Percentiles rank a stretch among this genome's conserved stretches.
These are phyloP conservation scores for Coemansia sp. DNA, from an alignment of 192 early-diverging fungal genomes.

Conservation along the genomic window DNA sequence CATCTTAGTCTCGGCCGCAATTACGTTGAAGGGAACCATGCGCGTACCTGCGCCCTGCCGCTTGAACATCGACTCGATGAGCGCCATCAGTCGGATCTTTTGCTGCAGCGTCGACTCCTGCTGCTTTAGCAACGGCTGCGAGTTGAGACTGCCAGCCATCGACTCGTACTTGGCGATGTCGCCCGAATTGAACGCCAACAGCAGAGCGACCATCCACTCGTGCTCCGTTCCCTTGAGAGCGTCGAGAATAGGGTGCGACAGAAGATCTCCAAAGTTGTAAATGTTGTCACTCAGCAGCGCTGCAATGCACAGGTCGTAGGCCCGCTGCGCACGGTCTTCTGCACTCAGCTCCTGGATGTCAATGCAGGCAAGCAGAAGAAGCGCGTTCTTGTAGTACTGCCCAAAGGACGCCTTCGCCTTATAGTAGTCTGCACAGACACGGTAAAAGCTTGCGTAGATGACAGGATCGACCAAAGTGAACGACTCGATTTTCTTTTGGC, in stretches of 20 bases:
- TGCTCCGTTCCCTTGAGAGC: constrained; percentile 64
- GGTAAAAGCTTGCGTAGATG: constrained; percentile 93
- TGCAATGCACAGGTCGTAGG: constrained; percentile 85
- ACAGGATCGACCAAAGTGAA: constrained; percentile 69
- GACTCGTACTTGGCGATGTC: constrained; percentile 91
- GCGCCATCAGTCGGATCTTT: constrained; percentile 96
- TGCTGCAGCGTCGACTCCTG: constrained; percentile 76
- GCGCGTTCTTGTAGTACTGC: constrained; percentile 92
- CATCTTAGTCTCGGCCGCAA: constrained; percentile 76
- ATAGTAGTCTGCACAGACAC: constrained; percentile 94
- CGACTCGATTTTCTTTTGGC: constrained; percentile 69
- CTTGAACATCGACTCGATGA: constrained; percentile 93
- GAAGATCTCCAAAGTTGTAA: constrained; percentile 99
- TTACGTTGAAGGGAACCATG: constrained; percentile 74
- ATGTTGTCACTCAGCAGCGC: constrained; percentile 93
- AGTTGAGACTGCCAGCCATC: constrained; percentile 66
- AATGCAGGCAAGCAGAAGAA: constrained; percentile 91
- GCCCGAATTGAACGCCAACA: constrained; percentile 92
- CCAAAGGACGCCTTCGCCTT: constrained; percentile 93
- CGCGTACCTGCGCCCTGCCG: constrained; percentile 64
- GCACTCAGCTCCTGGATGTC: constrained; percentile 74
- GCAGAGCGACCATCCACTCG: constrained; percentile 81
- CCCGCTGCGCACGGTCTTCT: constrained; percentile 82
- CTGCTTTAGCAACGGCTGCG: constrained; percentile 79
- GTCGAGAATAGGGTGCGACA: constrained; percentile 57